Base-by-base conservation (phyloP, 2,329 filamentous ascomycete species). In the Pyricularia grisea region DNA sequence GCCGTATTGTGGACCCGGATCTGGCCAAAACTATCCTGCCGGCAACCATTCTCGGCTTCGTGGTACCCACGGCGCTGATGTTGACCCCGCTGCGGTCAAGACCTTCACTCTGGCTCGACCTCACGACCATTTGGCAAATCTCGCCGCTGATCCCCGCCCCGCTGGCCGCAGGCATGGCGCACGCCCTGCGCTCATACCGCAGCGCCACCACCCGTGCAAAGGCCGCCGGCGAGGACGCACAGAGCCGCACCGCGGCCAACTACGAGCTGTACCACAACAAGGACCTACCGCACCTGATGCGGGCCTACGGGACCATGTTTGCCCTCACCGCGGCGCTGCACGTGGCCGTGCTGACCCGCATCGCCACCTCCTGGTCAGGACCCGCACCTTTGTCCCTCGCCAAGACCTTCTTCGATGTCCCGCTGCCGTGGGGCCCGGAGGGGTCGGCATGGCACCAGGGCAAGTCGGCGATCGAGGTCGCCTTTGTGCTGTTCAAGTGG, bases 41-140 rank as follows among this genome's bases (percentile, higher is more conserved):
- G n/a, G 68, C 71, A 1, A 11, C 67, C 1, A 27, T 69, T 12
- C 5, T 72, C 23, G 71, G 68, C 66, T 73, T 69, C 64, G 60
- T 55, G 55, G 65, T 73, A 27, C 72, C 72, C 5, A 71, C 72
- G 0, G 25, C 58, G 0, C 69, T 73, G 11, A 71, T 73, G 71
- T 71, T 70, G 20, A 23, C 70, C 25, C 69, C 66, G 27, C 28
- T 31, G 12, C 69, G 68, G 63, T 20, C 23, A 10, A 4, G 27
- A n/a, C n/a, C 68, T 36, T n/a, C 64, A 23, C n/a, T 58, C 3
- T 67, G 69, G 50, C 71, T 72, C 33, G 66, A 69, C 61, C 28
- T 66, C 20, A 70, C 68, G 28, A 68, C 69, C 2, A 50, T 73
- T 25, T 73, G 71, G 71, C 71, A 73, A 67, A 23, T 67, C 23